A percentile compares a stretch with the other conserved stretches of the same genome.
These are phyloP conservation scores for Phytophthora pluvialis DNA, from an alignment of 352 stramenopile species.

Conservation along the genomic window DNA sequence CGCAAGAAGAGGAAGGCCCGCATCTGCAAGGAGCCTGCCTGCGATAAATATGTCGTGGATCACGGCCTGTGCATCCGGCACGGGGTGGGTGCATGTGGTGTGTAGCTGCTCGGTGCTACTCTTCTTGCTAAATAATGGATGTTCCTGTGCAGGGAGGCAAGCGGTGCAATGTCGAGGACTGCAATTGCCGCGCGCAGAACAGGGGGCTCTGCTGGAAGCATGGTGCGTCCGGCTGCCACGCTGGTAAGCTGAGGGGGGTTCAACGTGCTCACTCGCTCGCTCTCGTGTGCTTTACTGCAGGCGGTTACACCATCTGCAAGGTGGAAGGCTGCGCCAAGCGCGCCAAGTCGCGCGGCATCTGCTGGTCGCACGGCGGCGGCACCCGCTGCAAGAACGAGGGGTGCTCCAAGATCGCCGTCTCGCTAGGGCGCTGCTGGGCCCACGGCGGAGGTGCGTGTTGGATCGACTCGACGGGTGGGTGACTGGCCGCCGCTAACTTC, in stretches of 20 bases:
- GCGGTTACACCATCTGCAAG: constrained; percentile 59
- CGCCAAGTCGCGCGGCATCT: constrained; percentile 81
- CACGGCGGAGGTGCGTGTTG: constrained; percentile 43
- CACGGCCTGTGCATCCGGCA: constrained; percentile 57
- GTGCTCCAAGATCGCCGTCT: constrained; percentile 68
- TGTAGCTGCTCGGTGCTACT: not conserved
- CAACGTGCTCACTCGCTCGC: not conserved
- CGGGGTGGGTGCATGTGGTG: constrained; percentile 16
- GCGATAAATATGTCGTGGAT: constrained; percentile 67
- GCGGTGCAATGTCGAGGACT: constrained; percentile 55
- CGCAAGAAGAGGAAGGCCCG: constrained; percentile 52
- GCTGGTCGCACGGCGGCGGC: constrained; percentile 85
- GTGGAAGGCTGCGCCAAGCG: constrained; percentile 63
- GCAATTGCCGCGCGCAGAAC: constrained; percentile 62
- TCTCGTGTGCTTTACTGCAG: constrained; percentile 1
- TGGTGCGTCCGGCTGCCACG: not conserved
- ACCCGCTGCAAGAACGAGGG: constrained; percentile 59
- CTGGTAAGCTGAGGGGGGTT: not conserved
- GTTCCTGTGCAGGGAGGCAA: constrained; percentile 45
- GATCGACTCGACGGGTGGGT: not conserved
- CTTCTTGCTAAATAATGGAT: not conserved
- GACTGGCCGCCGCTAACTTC: not conserved
- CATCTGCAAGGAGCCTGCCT: constrained; percentile 54
- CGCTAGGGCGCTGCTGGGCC: constrained; percentile 56
- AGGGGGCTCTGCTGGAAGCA: constrained; percentile 51